Base-by-base conservation (phyloP, 495 filamentous ascomycete genomes). In the Neurospora tetraspora region DNA sequence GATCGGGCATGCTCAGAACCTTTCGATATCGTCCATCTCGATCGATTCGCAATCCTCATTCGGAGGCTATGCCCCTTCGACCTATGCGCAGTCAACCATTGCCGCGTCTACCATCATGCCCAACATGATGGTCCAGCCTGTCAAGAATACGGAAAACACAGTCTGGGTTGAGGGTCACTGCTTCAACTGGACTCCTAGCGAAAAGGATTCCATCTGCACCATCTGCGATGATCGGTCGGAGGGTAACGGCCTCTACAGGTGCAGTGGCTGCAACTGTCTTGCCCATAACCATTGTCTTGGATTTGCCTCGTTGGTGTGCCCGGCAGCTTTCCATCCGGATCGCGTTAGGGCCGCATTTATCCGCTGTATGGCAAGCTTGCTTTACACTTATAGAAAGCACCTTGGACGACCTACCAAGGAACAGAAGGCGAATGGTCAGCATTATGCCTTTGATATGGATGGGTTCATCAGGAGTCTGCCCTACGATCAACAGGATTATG, bases 61-160 rank as follows among this genome's bases (percentile, higher is more conserved):
- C 16, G 91, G 90, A 18, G 88, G 86, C 4, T 99, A 99, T 83
- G 94, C 96, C 3, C 95, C 96, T 2, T 98, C 95, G 4, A 93
- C 94, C 3, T 99, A 98, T 82, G 96, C 96, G 3, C 93, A 95
- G 77, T 97, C 94, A 18, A 99, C 96, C 11, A 86, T 98, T n/a
- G 96, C 96, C 39, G 96, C 96, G n/a, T 97, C 94, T 16, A 99
- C 96, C 1, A 91, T 99, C 77, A 97, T 99, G 89, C 95, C 96
- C 14, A 93, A 94, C 78, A 89, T 96, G 82, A 84, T 93, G 68
- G 85, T 93, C 74, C 94, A 97, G 78, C 93, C 92, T 3, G 92
- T 97, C 9, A 85, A 88, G 42, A 96, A 97, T 77, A 93, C 92
- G 4, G 93, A 97, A 43, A 94, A 89, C 39, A 94, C 89, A 5